A percentile compares a stretch with the other conserved stretches of the same genome.
These are phyloP conservation scores for Crataegus laevigata DNA, from an alignment of 306 rosid species.

Conservation along the genomic window DNA sequence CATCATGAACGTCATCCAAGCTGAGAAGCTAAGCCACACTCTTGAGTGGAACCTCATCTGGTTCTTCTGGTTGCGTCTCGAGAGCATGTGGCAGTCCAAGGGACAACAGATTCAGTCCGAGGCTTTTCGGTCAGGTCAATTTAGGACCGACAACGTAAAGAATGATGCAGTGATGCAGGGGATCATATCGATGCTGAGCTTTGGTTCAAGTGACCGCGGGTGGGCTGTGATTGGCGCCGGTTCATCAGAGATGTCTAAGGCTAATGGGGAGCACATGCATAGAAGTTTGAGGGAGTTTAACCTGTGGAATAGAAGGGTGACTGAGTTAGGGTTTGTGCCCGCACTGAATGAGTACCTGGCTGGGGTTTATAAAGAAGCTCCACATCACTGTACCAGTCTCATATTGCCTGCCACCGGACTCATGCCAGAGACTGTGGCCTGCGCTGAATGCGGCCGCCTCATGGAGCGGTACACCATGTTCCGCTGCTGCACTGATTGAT, in stretches of 20 bases:
- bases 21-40: conserved; percentile 29
- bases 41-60: conserved; percentile 35
- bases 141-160: background rate
- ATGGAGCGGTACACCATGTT: conserved; percentile 24
- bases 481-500: conserved; percentile 22
- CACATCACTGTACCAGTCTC: conserved; percentile 23
- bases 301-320: conserved; percentile 12
- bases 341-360: conserved; percentile 24
- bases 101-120: background rate
- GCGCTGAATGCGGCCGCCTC: conserved; percentile 25
- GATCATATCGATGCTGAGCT: conserved; percentile 25
- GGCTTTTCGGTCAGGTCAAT: background rate
- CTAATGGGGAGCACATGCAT: conserved; percentile 12
- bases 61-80: conserved; percentile 55
- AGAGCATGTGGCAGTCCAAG: conserved; percentile 10
- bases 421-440: conserved; percentile 20
- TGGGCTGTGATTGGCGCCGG: conserved; percentile 20
- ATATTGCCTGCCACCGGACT: conserved; percentile 18
- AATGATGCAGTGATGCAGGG: conserved; percentile 20
- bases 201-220: conserved; percentile 25
- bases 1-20: background rate
- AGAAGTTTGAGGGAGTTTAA: conserved; percentile 10
- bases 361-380: conserved; percentile 4
- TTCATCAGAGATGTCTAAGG: conserved; percentile 2
- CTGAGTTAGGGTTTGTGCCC: conserved; percentile 13